A percentile compares a stretch with the other conserved stretches of the same genome.
Evolutionary conservation across 768 basidiomycete genomes (phyloP).

Genomic region (Paxillus ammoniavirescens): DNA sequence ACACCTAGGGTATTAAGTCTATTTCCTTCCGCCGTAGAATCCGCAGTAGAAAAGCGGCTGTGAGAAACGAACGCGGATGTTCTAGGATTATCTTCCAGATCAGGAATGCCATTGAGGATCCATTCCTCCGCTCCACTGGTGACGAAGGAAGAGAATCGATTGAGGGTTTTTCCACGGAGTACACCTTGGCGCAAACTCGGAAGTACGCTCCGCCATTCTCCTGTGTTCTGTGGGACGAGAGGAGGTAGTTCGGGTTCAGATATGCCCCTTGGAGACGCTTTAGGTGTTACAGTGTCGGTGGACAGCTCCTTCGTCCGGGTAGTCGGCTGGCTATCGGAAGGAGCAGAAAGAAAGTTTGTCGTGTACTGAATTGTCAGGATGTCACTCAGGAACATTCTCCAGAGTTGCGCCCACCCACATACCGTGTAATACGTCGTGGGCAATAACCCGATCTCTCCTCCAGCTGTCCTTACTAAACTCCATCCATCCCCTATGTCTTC

Average conservation of each 20-base stretch:
- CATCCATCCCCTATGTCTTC: constrained; percentile 77
- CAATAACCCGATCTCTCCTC: constrained; percentile 65
- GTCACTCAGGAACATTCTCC: background rate
- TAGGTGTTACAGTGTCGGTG: constrained; percentile 49
- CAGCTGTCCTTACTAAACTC: constrained; percentile 64
- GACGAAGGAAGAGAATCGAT: constrained; percentile 85
- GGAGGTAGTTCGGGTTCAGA: constrained; percentile 33
- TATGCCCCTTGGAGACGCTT: constrained; percentile 30
- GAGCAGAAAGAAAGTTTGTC: constrained; percentile 54
- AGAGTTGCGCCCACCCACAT: constrained; percentile 19
- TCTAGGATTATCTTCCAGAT: constrained; percentile 29
- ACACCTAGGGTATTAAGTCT: constrained; percentile 40
- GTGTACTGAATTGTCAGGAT: constrained; percentile 50
- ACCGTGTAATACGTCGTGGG: constrained; percentile 76
- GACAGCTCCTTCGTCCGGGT: constrained; percentile 35
- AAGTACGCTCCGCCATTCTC: constrained; percentile 58
- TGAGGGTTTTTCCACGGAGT: constrained; percentile 74
- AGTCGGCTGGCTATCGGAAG: constrained; percentile 29
- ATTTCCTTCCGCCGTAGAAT: constrained; percentile 42
- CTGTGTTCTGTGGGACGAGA: constrained; percentile 64
- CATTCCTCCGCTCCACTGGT: constrained; percentile 85
- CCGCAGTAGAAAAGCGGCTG: constrained; percentile 26
- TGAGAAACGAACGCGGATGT: constrained; percentile 21
- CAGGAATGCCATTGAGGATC: constrained; percentile 61
- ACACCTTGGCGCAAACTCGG: constrained; percentile 72